phyloP scores from a whole-genome alignment of 495 filamentous ascomycete genomes.

The Hypoxylon intermedium region DNA sequence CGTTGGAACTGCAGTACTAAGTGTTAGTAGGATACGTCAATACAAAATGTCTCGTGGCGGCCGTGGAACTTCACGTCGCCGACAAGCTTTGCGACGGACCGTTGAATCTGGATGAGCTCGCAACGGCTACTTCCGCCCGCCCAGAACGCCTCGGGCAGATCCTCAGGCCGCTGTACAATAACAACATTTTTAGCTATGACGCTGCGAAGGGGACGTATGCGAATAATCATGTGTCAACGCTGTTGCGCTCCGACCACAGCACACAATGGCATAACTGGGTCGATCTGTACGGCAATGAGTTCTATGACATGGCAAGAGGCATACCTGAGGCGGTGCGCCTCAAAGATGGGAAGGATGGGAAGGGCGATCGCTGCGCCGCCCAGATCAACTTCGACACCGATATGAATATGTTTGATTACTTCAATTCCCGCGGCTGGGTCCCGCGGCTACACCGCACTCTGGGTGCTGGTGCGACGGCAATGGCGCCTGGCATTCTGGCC shows the following conservation, averaged over 20 bases:
- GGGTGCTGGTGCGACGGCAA: conserved; percentile 40
- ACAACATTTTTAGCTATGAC: neutral
- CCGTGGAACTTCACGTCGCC: neutral
- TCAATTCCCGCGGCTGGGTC: conserved; percentile 38
- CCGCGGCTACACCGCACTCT: conserved; percentile 41
- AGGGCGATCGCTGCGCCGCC: conserved; percentile 11
- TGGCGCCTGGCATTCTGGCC: conserved; percentile 43
- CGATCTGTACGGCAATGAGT: conserved; percentile 43
- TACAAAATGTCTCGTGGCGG: neutral
- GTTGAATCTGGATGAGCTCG: neutral
- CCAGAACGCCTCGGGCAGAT: neutral
- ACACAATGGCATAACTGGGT: conserved; percentile 48
- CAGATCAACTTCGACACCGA: conserved; percentile 47
- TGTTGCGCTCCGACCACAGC: conserved; percentile 41
- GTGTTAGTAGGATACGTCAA: neutral
- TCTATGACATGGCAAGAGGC: conserved; percentile 46
- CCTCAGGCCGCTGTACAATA: neutral
- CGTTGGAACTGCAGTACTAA: too few relatives aligned
- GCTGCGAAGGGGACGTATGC: neutral
- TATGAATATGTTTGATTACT: conserved; percentile 45
- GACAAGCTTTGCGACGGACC: neutral
- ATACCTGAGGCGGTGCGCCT: conserved; percentile 27
- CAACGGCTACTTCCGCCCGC: neutral
- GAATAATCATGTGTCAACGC: conserved; percentile 35
- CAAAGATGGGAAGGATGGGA: conserved; percentile 53